Evolutionary conservation across 768 basidiomycete genomes (phyloP).

Genomic region (Agrocybe praecox): DNA sequence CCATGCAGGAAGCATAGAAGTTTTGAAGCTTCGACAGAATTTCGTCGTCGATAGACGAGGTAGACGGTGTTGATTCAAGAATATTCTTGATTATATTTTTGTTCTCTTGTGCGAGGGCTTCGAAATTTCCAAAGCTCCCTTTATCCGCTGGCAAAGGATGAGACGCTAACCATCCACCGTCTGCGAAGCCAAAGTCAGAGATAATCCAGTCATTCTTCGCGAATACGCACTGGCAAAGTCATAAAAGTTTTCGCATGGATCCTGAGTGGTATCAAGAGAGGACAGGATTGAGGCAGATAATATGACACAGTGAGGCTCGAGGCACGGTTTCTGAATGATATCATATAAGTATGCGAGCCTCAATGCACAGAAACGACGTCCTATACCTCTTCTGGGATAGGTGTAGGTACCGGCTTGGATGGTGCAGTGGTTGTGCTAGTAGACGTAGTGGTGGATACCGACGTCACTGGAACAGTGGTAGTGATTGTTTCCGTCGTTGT

Average conservation of each 20-base stretch:
- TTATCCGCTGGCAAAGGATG: conserved; percentile 91
- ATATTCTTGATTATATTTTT: conserved; percentile 75
- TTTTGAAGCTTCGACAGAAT: conserved; percentile 66
- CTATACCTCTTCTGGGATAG: conserved; percentile 42
- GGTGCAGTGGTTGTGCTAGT: conserved; percentile 51
- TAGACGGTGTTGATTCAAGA: conserved; percentile 52
- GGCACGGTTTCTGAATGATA: conserved; percentile 59
- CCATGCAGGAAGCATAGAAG: conserved; percentile 81
- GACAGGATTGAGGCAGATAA: conserved; percentile 83
- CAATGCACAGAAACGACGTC: neutral
- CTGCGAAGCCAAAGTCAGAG: conserved; percentile 36
- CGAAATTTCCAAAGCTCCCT: conserved; percentile 71
- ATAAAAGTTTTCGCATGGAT: conserved; percentile 97
- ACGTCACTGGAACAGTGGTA: conserved; percentile 36
- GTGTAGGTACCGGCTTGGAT: conserved; percentile 31
- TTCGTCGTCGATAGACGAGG: conserved; percentile 43
- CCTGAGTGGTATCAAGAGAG: conserved; percentile 75
- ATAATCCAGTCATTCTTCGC: neutral
- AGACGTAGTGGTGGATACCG: conserved; percentile 26
- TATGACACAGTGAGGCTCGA: conserved; percentile 78
- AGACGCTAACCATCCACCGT: conserved; percentile 83
- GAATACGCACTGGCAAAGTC: conserved; percentile 80
- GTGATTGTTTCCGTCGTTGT: conserved; percentile 45
- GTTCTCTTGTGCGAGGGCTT: conserved; percentile 73
- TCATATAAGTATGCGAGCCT: conserved; percentile 1